Percentiles rank a stretch among this genome's conserved stretches.
Evolutionary conservation across 257 asterid species (phyloP).

Genomic region (Knoxia roxburghii): DNA sequence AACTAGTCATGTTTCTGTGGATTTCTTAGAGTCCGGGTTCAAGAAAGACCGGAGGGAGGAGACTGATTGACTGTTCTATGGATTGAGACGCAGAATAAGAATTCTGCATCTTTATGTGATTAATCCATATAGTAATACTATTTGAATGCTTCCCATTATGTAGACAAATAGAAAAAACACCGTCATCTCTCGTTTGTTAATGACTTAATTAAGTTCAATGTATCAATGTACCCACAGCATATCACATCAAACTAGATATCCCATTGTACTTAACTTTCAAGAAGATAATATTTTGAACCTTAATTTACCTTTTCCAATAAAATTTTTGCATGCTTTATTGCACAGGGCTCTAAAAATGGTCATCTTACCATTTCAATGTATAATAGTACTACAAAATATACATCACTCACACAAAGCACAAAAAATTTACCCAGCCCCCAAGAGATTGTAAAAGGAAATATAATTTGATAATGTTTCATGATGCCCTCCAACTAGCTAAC

Average conservation of each 20-base stretch:
- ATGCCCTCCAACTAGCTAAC: constrained; percentile 41
- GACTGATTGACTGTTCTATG: constrained; percentile 4
- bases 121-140: neutral
- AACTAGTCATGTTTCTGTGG: constrained; percentile 4
- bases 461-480: constrained; percentile 31
- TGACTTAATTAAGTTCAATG: constrained; percentile 1
- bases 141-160: constrained; percentile 19
- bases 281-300: constrained; percentile 9
- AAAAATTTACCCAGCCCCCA: constrained; percentile 35
- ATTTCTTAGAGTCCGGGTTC: neutral
- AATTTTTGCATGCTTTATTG: constrained; percentile 23
- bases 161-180: constrained; percentile 20
- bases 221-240: constrained; percentile 24
- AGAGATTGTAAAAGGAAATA: constrained; percentile 41
- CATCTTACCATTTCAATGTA: constrained; percentile 23
- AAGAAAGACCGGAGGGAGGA: neutral
- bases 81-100: neutral
- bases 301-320: constrained; percentile 16
- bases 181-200: constrained; percentile 20
- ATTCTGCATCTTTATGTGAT: neutral
- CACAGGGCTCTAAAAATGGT: constrained; percentile 50
- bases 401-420: constrained; percentile 46
- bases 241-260: constrained; percentile 9
- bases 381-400: constrained; percentile 14
- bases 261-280: constrained; percentile 8